phyloP scores from a whole-genome alignment of 148 eudicot genomes.

The Cornus florida region DNA sequence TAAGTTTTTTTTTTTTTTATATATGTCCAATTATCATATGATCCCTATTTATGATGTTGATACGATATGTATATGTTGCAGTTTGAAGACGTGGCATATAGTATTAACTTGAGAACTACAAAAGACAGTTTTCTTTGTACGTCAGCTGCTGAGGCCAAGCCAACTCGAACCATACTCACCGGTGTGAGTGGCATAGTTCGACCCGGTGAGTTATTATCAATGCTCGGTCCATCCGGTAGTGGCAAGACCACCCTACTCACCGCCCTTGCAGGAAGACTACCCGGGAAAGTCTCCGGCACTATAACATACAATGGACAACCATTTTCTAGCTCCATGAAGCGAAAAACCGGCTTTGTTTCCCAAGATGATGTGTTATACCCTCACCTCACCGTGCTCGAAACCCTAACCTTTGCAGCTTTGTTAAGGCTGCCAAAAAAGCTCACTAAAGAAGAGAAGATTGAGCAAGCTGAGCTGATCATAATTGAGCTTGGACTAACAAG shows the following conservation, averaged over 20 bases:
- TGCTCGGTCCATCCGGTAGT: slow-evolving; percentile 92
- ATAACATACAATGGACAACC: slow-evolving; percentile 68
- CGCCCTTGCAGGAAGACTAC: slow-evolving; percentile 62
- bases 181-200: slow-evolving; percentile 60
- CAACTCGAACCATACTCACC: slow-evolving; percentile 43
- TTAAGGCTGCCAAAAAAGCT: slow-evolving; percentile 53
- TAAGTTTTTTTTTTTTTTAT: too few species aligned
- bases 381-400: slow-evolving; percentile 77
- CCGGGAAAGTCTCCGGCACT: slow-evolving; percentile 44
- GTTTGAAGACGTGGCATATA: slow-evolving; percentile 80
- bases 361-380: slow-evolving; percentile 81
- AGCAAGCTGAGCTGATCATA: slow-evolving; percentile 56
- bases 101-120: slow-evolving; percentile 33
- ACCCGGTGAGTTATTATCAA: slow-evolving; percentile 80
- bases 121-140: slow-evolving; percentile 22
- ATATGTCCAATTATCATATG: too few species aligned
- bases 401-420: slow-evolving; percentile 64
- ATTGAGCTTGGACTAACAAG: slow-evolving; percentile 53
- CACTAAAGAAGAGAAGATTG: slow-evolving; percentile 45
- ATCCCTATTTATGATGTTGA: too few species aligned
- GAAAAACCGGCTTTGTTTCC: slow-evolving; percentile 73
- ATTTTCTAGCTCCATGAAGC: slow-evolving; percentile 55
- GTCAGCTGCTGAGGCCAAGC: slow-evolving; percentile 39
- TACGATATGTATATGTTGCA: slow-evolving; percentile 17
- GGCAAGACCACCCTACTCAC: slow-evolving; percentile 86